Evolutionary conservation across 2,329 filamentous ascomycete genomes (phyloP), one percentile per base, ranked within the genome.

Genomic region (Fusarium sororula): DNA sequence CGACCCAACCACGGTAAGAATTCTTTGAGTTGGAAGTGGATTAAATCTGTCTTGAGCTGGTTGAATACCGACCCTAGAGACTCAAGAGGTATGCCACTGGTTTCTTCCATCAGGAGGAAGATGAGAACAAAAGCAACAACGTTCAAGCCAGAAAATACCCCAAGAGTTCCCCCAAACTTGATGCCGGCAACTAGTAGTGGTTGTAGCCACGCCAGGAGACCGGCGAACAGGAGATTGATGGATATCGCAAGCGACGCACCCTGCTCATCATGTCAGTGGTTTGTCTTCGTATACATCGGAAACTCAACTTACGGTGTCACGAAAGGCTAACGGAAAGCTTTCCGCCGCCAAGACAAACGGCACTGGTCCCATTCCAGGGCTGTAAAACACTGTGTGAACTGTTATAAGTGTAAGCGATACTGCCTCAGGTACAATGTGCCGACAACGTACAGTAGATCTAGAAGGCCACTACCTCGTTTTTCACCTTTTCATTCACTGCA

Each of bases 241-340:
- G 42, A 45, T 26, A 20, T 45, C 9, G 42, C 42, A 14, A 45
- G 42, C 7, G 42, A 45, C 3, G 24, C 24, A 5, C 42, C 42
- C 42, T 45, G 24, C 20, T 45, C 5, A 8, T 6, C 5, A 14
- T 26, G 7, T 45, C 9, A 7, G 42, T 18, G 0, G 8, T 26
- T 6, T 13, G 3, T 45, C 11, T 45, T 45, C 11, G 5, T 18
- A 9, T 20, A 9, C 4, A 14, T 0, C 11, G 0, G 0, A 13
- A 26, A 6, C 24, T 6, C 24, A 26, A 45, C 42, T 26, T 26
- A 45, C 42, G 5, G 42, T 45, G 24, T 45, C 42, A 45, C 17
- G 42, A 18, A 45, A 45, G 12, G 7, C 42, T 0, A 45, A 20
- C 0, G 42, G 42, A 26, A 45, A 45, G 42, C 42, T 26, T 3